Conservation (phyloP, 768 basidiomycete species). For the Boletus fagicola region DNA sequence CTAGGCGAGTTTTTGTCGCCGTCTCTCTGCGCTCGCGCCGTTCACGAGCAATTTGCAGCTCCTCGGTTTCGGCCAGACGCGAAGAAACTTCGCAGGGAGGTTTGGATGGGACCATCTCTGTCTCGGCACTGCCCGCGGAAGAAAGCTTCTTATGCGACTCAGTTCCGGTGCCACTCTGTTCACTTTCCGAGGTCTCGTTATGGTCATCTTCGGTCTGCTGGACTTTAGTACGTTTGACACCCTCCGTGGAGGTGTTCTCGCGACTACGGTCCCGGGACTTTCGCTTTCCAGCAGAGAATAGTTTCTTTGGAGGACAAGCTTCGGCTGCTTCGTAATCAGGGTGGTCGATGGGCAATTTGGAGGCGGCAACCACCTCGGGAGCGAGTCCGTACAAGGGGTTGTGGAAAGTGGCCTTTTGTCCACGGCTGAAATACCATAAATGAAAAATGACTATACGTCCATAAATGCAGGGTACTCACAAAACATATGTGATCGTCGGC, state of each 20-base stretch:
- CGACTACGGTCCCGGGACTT: conserved; percentile 27
- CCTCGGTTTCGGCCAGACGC: not conserved
- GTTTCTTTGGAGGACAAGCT: conserved; percentile 52
- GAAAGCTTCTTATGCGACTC: not conserved
- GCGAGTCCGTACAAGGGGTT: conserved; percentile 62
- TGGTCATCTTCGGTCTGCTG: conserved; percentile 4
- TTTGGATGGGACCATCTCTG: conserved; percentile 7
- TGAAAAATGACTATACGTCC: not conserved
- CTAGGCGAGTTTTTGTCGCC: conserved; percentile 22
- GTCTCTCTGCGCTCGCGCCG: conserved; percentile 29
- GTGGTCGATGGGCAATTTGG: conserved; percentile 57
- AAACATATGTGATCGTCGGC: conserved; percentile 68
- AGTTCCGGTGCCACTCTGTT: conserved; percentile 7
- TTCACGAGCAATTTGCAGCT: conserved; percentile 19
- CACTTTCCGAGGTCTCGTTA: conserved; percentile 14
- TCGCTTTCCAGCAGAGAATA: conserved; percentile 44
- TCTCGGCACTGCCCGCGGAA: conserved; percentile 3
- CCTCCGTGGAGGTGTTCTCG: conserved; percentile 10
- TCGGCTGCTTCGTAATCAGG: conserved; percentile 63
- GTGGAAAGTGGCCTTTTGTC: conserved; percentile 56
- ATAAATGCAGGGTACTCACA: conserved; percentile 45
- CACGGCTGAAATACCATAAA: conserved; percentile 49
- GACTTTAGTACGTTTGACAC: conserved; percentile 17
- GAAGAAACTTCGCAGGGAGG: not conserved
- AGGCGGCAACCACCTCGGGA: conserved; percentile 40